These are phyloP conservation scores for Aspergillus carbonarius DNA, from an alignment of 2,329 filamentous ascomycete species.

Conservation along the genomic window DNA sequence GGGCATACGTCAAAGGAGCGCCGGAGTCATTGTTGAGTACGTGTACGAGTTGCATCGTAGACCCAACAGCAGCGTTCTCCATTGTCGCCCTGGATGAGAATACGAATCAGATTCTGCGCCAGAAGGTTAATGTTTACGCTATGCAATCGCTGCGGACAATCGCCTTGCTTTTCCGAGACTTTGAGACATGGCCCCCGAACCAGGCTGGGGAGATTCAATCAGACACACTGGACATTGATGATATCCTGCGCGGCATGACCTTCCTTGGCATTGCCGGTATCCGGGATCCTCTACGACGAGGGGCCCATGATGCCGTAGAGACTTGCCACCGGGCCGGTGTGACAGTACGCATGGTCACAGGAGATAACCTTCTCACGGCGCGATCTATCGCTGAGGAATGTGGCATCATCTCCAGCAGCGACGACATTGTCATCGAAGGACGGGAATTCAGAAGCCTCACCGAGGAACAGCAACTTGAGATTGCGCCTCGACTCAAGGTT, in stretches of 20 bases:
- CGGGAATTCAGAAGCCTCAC: constrained; percentile 58
- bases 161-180: constrained; percentile 28
- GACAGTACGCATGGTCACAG: constrained; percentile 65
- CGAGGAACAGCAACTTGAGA: constrained; percentile 51
- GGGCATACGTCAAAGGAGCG: constrained; percentile 46
- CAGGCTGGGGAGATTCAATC: constrained; percentile 45
- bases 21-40: constrained; percentile 41
- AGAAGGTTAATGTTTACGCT: constrained; percentile 58
- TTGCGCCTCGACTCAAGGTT: constrained; percentile 55
- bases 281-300: constrained; percentile 62
- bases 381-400: constrained; percentile 67
- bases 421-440: constrained; percentile 61
- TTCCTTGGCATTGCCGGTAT: constrained; percentile 65
- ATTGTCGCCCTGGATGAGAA: constrained; percentile 18
- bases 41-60: not conserved
- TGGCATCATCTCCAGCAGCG: constrained; percentile 53
- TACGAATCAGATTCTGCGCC: constrained; percentile 23
- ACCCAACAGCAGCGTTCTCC: constrained; percentile 32
- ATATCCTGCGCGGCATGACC: constrained; percentile 63
- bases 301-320: constrained; percentile 60
- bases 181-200: constrained; percentile 41
- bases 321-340: constrained; percentile 63
- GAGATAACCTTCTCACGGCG: constrained; percentile 65
- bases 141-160: constrained; percentile 56
- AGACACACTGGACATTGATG: constrained; percentile 42